Percentiles rank a stretch among this genome's conserved stretches.
Evolutionary conservation across 306 rosid species (phyloP).

Genomic region (Benincasa hispida): DNA sequence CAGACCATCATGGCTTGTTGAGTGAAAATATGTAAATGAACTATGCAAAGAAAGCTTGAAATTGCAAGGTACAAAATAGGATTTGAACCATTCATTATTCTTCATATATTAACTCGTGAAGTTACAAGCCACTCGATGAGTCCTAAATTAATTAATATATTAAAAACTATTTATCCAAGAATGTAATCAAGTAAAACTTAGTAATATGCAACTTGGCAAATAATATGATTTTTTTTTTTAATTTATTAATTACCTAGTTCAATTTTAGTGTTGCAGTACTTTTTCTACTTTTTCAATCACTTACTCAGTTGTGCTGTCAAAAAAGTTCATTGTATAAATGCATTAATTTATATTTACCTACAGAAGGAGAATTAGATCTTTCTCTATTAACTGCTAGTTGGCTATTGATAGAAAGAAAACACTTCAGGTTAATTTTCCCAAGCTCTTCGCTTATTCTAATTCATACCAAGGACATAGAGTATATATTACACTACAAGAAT

Average conservation of each 20-base stretch:
- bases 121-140: not conserved
- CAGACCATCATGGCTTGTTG: too few species aligned
- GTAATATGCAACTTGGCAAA: not conserved
- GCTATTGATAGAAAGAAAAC: slow-evolving; percentile 92
- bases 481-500: too few species aligned
- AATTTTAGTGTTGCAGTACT: not conserved
- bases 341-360: slow-evolving; percentile 42
- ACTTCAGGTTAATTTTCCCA: slow-evolving; percentile 53
- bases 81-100: not conserved
- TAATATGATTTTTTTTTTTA: too few species aligned
- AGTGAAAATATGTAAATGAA: too few species aligned
- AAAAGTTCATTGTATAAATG: not conserved
- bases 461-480: too few species aligned
- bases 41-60: too few species aligned
- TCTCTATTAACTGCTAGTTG: slow-evolving; percentile 92
- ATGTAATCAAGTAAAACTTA: not conserved
- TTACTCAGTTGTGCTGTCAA: not conserved
- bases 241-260: not conserved
- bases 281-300: not conserved
- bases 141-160: not conserved
- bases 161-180: not conserved
- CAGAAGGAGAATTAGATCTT: slow-evolving; percentile 66
- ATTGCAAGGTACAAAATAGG: too few species aligned
- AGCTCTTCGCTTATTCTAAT: slow-evolving; percentile 64
- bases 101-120: not conserved